Conservation (phyloP, 805 yeast genomes). For the Sugiyamaella mastotermitis region DNA sequence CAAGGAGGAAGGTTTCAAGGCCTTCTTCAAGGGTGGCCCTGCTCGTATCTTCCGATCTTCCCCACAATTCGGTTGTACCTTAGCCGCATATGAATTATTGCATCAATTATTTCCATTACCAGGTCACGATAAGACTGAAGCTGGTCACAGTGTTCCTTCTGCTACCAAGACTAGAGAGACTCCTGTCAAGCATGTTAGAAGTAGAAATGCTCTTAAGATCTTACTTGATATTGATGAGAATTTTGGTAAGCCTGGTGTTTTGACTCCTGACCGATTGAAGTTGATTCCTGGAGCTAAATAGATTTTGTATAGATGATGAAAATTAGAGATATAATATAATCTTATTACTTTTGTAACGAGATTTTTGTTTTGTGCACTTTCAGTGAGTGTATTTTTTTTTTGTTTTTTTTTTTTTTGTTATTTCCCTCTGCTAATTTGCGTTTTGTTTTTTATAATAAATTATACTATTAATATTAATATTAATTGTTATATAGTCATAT, state of each 20-base stretch:
- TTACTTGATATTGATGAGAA: conserved; percentile 40
- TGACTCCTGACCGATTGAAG: conserved; percentile 22
- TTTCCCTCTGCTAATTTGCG: no score
- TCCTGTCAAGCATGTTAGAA: conserved; percentile 33
- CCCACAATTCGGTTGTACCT: conserved; percentile 95
- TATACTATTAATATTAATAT: no score
- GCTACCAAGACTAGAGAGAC: conserved; percentile 24
- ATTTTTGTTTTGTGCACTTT: no score
- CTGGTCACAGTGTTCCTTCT: conserved; percentile 37
- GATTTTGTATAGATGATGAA: background rate
- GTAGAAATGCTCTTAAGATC: conserved; percentile 38
- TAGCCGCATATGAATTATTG: conserved; percentile 93
- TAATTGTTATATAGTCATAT: no score
- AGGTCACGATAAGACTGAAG: conserved; percentile 34
- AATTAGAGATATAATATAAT: no score
- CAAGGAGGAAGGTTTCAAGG: conserved; percentile 75
- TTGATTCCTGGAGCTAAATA: conserved; percentile 1
- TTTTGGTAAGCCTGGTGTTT: conserved; percentile 34
- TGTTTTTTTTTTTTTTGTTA: no score
- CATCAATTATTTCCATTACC: conserved; percentile 72
- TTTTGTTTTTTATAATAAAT: no score
- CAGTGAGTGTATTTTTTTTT: no score
- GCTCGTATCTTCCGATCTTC: conserved; percentile 93
- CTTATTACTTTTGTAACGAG: no score
- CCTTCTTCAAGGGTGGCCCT: conserved; percentile 93